These are phyloP conservation scores for Avicennia marina DNA, from an alignment of 257 asterid species.

Conservation along the genomic window DNA sequence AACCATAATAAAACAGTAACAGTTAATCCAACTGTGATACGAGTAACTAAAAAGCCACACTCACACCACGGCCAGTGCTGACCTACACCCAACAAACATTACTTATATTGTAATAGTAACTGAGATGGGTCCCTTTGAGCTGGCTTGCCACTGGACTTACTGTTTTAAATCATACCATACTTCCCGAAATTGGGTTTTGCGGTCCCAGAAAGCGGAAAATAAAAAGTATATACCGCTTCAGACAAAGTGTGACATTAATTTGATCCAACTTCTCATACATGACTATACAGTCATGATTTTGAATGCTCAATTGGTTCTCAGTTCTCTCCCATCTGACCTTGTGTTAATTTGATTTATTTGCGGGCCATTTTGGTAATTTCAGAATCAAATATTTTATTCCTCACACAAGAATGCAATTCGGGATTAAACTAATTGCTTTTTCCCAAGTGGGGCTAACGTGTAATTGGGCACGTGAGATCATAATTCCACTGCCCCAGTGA, in stretches of 20 bases:
- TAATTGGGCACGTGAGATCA: constrained; percentile 25
- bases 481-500: constrained; percentile 3
- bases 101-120: neutral
- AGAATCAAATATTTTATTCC: neutral
- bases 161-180: no score
- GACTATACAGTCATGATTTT: no score
- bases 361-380: neutral
- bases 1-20: constrained; percentile 17
- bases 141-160: constrained; percentile 13
- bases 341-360: neutral
- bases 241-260: no score
- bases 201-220: no score
- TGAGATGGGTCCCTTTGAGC: constrained; percentile 7
- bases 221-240: no score
- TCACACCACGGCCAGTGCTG: neutral
- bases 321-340: no score
- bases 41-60: neutral
- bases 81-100: neutral
- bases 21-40: constrained; percentile 3
- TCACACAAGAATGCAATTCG: neutral
- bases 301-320: no score
- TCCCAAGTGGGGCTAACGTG: neutral
- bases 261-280: no score
- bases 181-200: no score
- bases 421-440: no score